phyloP scores from a whole-genome alignment of 1,284 basidiomycete species.

The Cutaneotrichosporon mucoides region DNA sequence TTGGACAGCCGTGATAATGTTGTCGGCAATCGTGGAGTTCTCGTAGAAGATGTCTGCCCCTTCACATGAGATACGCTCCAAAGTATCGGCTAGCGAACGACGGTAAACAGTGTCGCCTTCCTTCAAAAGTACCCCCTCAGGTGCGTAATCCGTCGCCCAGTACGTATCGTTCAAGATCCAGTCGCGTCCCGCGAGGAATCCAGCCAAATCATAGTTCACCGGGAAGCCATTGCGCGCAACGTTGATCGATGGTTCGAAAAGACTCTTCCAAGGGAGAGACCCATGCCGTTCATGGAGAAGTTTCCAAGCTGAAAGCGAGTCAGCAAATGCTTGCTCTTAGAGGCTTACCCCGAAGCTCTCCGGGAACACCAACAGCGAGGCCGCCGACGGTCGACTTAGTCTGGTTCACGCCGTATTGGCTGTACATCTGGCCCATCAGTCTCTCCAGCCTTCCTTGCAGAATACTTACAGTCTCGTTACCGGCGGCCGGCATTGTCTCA shows the following conservation, averaged over 20 bases:
- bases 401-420: constrained; percentile 24
- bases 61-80: constrained; percentile 26
- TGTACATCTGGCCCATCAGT: constrained; percentile 22
- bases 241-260: constrained; percentile 68
- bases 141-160: constrained; percentile 36
- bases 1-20: constrained; percentile 27
- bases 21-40: constrained; percentile 36
- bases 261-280: constrained; percentile 63
- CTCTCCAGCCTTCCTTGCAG: not conserved
- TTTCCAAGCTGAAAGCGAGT: constrained; percentile 52
- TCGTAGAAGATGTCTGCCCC: constrained; percentile 37
- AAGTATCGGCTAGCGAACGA: constrained; percentile 23
- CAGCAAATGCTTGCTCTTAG: not conserved
- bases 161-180: constrained; percentile 36
- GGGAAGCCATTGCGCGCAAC: constrained; percentile 72
- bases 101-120: constrained; percentile 24
- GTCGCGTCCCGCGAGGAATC: constrained; percentile 21
- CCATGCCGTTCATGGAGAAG: constrained; percentile 71
- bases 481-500: constrained; percentile 46
- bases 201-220: constrained; percentile 34
- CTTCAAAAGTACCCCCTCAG: constrained; percentile 23
- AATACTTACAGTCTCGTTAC: constrained; percentile 43
- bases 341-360: constrained; percentile 67
- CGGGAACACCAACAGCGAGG: constrained; percentile 73
- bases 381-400: constrained; percentile 61